Evolutionary conservation across 352 stramenopile genomes (phyloP).

Genomic region (Phytophthora palmivora): DNA sequence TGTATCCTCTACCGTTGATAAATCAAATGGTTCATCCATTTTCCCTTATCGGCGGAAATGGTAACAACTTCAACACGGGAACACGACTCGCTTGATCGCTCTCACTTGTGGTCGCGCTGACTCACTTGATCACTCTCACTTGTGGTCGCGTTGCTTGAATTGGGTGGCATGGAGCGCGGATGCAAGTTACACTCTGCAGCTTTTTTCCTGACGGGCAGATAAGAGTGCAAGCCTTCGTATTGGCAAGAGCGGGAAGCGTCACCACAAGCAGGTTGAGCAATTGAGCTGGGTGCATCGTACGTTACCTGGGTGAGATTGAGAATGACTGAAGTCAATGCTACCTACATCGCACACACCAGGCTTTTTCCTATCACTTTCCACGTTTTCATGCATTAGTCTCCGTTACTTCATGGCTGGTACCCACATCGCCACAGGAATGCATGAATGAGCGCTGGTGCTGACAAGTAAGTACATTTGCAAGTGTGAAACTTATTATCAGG

Average conservation of each 20-base stretch:
- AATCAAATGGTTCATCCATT: too few relatives aligned
- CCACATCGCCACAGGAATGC: too few relatives aligned
- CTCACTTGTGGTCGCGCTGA: background rate
- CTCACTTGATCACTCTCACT: slow-evolving; percentile 1
- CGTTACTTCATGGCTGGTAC: too few relatives aligned
- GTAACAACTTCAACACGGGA: too few relatives aligned
- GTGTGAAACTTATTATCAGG: background rate
- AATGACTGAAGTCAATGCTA: background rate
- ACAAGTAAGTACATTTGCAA: too few relatives aligned
- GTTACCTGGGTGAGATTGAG: background rate
- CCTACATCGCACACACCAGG: too few relatives aligned
- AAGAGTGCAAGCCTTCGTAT: slow-evolving; percentile 17
- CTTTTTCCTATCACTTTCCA: slow-evolving; percentile 1
- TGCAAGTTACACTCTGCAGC: slow-evolving; percentile 13
- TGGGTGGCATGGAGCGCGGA: slow-evolving; percentile 13
- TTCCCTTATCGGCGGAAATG: background rate
- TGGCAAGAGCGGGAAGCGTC: slow-evolving; percentile 1
- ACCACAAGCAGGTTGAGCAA: slow-evolving; percentile 2
- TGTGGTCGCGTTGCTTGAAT: slow-evolving; percentile 12
- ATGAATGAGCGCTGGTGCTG: too few relatives aligned
- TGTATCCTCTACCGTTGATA: too few relatives aligned
- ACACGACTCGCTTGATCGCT: background rate
- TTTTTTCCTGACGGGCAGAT: slow-evolving; percentile 6
- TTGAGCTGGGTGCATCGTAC: background rate
- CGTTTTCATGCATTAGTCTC: too few relatives aligned